Percentiles rank a stretch among this genome's conserved stretches.
Conservation (phyloP, 2,329 filamentous ascomycete genomes). For the Botrytis porri region DNA sequence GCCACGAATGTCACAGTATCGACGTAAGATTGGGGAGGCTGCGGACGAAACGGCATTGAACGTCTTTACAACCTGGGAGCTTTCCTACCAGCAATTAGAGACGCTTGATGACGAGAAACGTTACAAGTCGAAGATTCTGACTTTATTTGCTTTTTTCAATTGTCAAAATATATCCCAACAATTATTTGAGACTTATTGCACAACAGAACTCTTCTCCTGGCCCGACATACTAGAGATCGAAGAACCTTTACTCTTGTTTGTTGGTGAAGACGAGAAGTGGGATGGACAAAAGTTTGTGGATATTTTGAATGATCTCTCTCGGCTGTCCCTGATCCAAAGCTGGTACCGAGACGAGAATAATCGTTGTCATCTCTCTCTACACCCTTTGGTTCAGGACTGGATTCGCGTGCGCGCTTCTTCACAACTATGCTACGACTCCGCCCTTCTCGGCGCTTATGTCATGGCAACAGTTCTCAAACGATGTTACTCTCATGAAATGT, state of each 20-base stretch:
- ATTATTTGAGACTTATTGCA: constrained; percentile 26
- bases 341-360: constrained; percentile 22
- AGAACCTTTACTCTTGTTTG: not conserved
- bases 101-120: not conserved
- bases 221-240: too few species aligned
- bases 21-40: constrained; percentile 14
- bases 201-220: not conserved
- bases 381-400: constrained; percentile 32
- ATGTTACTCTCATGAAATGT: not conserved
- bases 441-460: constrained; percentile 10
- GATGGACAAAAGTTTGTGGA: constrained; percentile 23
- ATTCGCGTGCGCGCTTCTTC: constrained; percentile 24
- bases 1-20: constrained; percentile 26
- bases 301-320: constrained; percentile 22
- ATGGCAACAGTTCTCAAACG: not conserved
- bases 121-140: constrained; percentile 23
- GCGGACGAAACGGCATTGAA: constrained; percentile 25
- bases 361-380: constrained; percentile 25
- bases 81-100: constrained; percentile 29
- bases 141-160: constrained; percentile 32
- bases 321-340: constrained; percentile 29
- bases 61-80: constrained; percentile 35
- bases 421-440: constrained; percentile 17
- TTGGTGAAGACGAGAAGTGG: constrained; percentile 15
- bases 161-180: constrained; percentile 29